Base-by-base conservation (phyloP, 345 rosid genomes). In the Gossypium anomalum region DNA sequence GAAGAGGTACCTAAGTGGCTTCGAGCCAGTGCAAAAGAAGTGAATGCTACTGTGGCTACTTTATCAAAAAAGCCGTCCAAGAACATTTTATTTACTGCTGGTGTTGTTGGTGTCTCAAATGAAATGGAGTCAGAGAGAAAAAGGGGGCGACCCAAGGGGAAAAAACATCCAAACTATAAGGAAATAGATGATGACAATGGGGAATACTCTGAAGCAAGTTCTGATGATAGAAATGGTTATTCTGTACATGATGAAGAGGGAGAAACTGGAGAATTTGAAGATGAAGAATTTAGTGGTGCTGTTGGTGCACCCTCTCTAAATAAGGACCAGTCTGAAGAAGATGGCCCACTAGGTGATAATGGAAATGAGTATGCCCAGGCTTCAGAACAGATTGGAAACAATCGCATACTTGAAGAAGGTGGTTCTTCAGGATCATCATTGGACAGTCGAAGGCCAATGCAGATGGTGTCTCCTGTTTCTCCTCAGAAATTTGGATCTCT, bases 1-100 rank as follows among this genome's bases (percentile, higher is more conserved):
- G 97, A 93, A 73, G 88, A 88, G 87, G 98, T 96, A 55, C 99
- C 99, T n/a, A 86, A 87, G 84, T 96, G 99, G 99, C 97, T 96
- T 80, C 87, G 98, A 78, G 91, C 95, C 59, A 85, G 91, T 80
- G 82, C 95, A 56, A 85, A 76, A 77, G 99, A 96, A 76, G 98
- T 96, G 81, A 89, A 90, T 82, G 43, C 87, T 74, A 64, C 84
- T 52, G 72, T 96, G 78, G 89, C 93, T 77, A 83, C 84, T 81
- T 83, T 88, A 83, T 92, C 98, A 49, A 96, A 96, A 83, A 96
- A 96, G 79, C 97, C 97, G 64, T 92, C 89, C 44, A 96, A 88
- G 78, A 87, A 83, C 74, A 81, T 83, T 80, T 62, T 96, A 71
- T 85, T 81, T 76, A 79, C 85, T 79, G 72, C 86, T 65, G 81